A percentile compares a stretch with the other conserved stretches of the same genome.
Evolutionary conservation across 1,284 basidiomycete species (phyloP).

Genomic region (Ceratobasidium sp.): DNA sequence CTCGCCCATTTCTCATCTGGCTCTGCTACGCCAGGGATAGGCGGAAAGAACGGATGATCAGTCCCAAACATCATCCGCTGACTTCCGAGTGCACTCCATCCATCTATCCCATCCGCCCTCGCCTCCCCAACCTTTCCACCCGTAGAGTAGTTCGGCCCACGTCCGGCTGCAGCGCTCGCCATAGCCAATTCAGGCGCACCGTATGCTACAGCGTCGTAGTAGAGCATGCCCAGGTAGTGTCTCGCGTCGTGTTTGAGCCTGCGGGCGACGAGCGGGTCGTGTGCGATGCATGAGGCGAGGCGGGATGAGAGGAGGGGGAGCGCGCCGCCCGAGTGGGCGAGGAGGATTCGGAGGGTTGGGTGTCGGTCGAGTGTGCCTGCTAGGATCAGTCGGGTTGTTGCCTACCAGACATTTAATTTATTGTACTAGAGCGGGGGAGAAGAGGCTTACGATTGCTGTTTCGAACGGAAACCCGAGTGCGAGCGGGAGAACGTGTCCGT

Average conservation of each 20-base stretch:
- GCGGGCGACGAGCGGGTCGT: constrained; percentile 82
- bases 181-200: constrained; percentile 53
- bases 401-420: constrained; percentile 61
- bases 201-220: constrained; percentile 86
- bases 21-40: constrained; percentile 69
- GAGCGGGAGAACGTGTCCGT: constrained; percentile 88
- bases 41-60: constrained; percentile 92
- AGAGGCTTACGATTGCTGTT: constrained; percentile 75
- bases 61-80: constrained; percentile 84
- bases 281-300: constrained; percentile 84
- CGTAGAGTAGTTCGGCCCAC: constrained; percentile 8
- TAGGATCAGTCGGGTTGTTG: constrained; percentile 83
- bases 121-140: not conserved
- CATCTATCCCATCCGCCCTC: constrained; percentile 33
- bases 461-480: constrained; percentile 91
- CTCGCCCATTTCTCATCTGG: constrained; percentile 75
- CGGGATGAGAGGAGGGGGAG: constrained; percentile 85
- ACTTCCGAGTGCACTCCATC: constrained; percentile 61
- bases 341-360: constrained; percentile 78
- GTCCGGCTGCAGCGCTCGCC: constrained; percentile 50
- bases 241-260: constrained; percentile 86
- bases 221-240: constrained; percentile 83
- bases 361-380: constrained; percentile 84
- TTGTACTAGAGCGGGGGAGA: not conserved
- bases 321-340: constrained; percentile 88